A percentile compares a stretch with the other conserved stretches of the same genome.
Evolutionary conservation across 2,329 filamentous ascomycete species (phyloP).

Genomic region (Aulographum hederae): DNA sequence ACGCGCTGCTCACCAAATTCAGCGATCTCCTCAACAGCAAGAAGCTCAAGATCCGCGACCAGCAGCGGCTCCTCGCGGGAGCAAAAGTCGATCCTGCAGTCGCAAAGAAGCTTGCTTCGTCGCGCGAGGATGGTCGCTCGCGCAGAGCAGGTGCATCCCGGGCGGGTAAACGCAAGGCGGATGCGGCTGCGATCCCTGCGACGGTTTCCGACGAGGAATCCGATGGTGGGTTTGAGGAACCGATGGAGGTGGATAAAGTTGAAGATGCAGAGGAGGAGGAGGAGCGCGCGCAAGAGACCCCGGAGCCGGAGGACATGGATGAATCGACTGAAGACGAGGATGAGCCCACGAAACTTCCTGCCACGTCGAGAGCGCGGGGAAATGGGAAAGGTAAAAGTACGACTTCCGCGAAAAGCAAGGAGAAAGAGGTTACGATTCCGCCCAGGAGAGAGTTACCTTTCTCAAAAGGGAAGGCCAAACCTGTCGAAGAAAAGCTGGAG

Average conservation of each 20-base stretch:
- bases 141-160: not conserved
- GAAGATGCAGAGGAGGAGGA: too few species aligned
- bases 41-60: conserved; percentile 61
- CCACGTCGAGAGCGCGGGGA: conserved; percentile 13
- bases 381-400: conserved; percentile 7
- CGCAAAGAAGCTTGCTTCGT: not conserved
- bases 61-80: conserved; percentile 41
- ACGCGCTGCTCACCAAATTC: conserved; percentile 49
- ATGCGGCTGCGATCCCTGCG: not conserved
- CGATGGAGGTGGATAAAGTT: too few species aligned
- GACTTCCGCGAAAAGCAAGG: conserved; percentile 11
- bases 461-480: conserved; percentile 8
- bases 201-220: conserved; percentile 10
- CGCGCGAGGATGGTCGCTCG: not conserved
- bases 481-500: not conserved
- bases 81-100: conserved; percentile 33
- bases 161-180: not conserved
- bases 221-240: too few species aligned
- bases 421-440: conserved; percentile 10
- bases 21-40: conserved; percentile 57
- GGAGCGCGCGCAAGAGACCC: conserved; percentile 24
- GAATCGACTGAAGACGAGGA: conserved; percentile 24
- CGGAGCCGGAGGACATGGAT: conserved; percentile 25
- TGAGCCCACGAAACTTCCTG: conserved; percentile 20
- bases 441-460: conserved; percentile 28